A percentile compares a stretch with the other conserved stretches of the same genome.
Evolutionary conservation across 495 filamentous ascomycete species (phyloP).

Genomic region (Penicillium turbatum): DNA sequence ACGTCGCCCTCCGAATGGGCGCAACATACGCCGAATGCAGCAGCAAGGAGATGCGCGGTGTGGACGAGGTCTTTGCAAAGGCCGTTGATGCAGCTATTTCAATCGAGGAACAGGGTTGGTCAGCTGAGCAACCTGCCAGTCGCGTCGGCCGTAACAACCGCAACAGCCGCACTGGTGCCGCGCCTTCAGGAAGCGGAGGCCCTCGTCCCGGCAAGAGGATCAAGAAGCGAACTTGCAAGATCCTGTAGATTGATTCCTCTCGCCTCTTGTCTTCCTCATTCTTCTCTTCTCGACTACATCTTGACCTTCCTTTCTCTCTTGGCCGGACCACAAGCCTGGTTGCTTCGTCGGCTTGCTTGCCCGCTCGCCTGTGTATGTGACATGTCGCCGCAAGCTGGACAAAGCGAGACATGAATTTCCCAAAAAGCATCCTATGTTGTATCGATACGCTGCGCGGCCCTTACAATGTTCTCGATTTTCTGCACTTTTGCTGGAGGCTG

Average conservation of each 20-base stretch:
- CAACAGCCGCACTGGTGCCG: conserved; percentile 18
- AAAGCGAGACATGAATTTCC: conserved; percentile 27
- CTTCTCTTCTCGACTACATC: conserved; percentile 16
- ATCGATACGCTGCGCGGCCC: conserved; percentile 25
- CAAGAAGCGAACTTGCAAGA: conserved; percentile 71
- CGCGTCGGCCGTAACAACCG: conserved; percentile 3
- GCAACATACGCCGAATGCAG: conserved; percentile 97
- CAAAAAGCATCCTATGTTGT: conserved; percentile 18
- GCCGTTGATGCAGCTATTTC: conserved; percentile 82
- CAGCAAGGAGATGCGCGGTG: conserved; percentile 92
- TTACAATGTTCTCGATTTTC: conserved; percentile 8
- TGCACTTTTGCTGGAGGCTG: conserved; percentile 17
- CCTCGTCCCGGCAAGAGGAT: conserved; percentile 34
- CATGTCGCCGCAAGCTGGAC: conserved; percentile 28
- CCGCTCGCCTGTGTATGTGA: conserved; percentile 21
- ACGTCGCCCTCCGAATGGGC: conserved; percentile 86
- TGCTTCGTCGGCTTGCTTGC: conserved; percentile 35
- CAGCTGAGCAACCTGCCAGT: conserved; percentile 20
- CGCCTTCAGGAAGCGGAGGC: conserved; percentile 28
- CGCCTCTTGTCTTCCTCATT: neutral
- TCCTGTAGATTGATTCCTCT: conserved; percentile 49
- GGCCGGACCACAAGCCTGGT: conserved; percentile 38
- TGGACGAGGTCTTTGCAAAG: conserved; percentile 88
- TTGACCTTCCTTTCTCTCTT: conserved; percentile 20
- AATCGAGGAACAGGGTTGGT: conserved; percentile 40